Base-by-base conservation (phyloP, 345 rosid genomes). In the Cardiospermum halicacabum region DNA sequence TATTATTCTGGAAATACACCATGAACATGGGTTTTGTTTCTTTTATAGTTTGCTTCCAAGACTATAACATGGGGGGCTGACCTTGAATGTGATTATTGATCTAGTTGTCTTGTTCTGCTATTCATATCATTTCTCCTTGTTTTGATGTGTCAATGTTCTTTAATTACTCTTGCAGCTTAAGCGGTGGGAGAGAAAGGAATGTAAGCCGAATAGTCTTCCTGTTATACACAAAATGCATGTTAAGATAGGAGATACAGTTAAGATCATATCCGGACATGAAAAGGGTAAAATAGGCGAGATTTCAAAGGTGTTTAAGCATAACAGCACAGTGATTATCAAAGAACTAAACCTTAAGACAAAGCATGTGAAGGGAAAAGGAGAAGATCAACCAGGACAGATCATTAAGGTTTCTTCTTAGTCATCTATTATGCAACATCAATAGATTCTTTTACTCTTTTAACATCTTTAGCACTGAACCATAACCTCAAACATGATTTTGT, bases 161-260 rank as follows among this genome's bases (percentile, higher is more conserved):
- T 58, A 16, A 62, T 65, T 40, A 37, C 31, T 57, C 32, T 56
- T 37, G 51, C 89, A 90, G 97, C 79, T 90, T 37, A 93, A 90
- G 75, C 85, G 75, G 42, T 90, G 97, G 99, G 97, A 93, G 74
- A 78, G 91, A 16, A 90, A 85, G 75, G 68, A 93, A 62, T 90
- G 99, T 67, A 90, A 93, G 73, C 91, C 92, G 43, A 93, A 93
- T 78, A 85, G 96, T 74, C 97, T 90, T 69, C 98, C 96, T 0
- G 27, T 87, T 72, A 70, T 94, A 36, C 95, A 88, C 61, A 94
- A 85, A 72, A 90, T 94, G 95, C 97, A 90, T 57, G 95, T 94
- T 67, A 90, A 87, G 81, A 25, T 87, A 22, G 99, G 99, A 40
- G 97, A 93, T 65, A 84, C 91, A 3, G 89, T 93, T 59, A 81